Evolutionary conservation across 202 grass and related monocot genomes (phyloP).

Genomic region (Musa balbisiana): DNA sequence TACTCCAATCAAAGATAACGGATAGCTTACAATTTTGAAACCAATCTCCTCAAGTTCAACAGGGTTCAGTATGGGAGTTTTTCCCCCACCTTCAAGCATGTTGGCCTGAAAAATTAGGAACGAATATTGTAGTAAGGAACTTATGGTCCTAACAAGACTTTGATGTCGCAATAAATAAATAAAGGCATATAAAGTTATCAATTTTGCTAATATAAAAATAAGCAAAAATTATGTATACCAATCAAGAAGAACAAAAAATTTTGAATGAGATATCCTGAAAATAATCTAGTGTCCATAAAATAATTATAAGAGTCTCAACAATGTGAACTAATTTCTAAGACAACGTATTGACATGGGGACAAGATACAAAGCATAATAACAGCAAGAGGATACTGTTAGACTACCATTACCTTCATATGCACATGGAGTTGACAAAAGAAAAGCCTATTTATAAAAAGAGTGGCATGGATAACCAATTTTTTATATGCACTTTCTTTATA

Average conservation of each 20-base stretch:
- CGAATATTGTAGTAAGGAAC: background rate
- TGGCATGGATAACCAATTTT: no score
- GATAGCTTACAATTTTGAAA: conserved; percentile 77
- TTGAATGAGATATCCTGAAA: no score
- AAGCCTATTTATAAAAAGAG: no score
- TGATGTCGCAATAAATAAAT: background rate
- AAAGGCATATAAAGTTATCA: background rate
- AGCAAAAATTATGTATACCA: background rate
- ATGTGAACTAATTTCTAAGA: no score
- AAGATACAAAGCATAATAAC: background rate
- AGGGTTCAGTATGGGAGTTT: conserved; percentile 83
- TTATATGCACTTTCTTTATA: no score
- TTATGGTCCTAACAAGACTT: background rate
- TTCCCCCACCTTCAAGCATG: conserved; percentile 96
- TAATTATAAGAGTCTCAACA: no score
- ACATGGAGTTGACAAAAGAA: background rate
- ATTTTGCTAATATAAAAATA: background rate
- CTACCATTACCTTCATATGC: background rate
- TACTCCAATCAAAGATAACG: conserved; percentile 82
- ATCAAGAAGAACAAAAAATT: background rate
- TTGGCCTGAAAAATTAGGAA: conserved; percentile 49
- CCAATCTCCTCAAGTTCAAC: conserved; percentile 79
- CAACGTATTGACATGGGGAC: no score
- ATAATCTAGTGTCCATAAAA: no score
- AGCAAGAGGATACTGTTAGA: background rate